Evolutionary conservation across 2,329 filamentous ascomycete species (phyloP).

Genomic region (Penicillium expansum): DNA sequence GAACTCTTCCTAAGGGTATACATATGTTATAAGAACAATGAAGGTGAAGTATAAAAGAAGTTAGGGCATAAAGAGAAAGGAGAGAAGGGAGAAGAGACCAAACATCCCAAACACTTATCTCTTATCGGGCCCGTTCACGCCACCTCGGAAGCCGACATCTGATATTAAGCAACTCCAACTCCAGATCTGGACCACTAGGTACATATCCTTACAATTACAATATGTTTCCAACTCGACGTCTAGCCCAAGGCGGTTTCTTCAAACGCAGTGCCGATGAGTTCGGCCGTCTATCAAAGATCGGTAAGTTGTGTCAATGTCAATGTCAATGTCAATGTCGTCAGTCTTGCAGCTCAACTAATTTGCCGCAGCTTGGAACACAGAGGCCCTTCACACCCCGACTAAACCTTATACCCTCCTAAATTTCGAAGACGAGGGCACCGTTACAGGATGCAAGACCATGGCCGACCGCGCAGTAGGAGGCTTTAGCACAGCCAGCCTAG

Average conservation of each 20-base stretch:
- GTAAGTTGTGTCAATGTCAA: conserved; percentile 36
- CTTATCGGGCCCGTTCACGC: conserved; percentile 24
- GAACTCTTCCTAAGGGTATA: background rate
- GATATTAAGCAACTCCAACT: background rate
- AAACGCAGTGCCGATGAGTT: conserved; percentile 60
- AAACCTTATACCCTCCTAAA: conserved; percentile 43
- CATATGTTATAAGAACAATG: background rate
- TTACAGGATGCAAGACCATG: conserved; percentile 65
- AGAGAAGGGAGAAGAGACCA: background rate
- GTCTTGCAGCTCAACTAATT: conserved; percentile 4
- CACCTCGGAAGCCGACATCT: conserved; percentile 20
- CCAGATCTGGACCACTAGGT: background rate
- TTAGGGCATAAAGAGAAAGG: background rate
- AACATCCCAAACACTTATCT: conserved; percentile 9
- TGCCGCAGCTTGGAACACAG: conserved; percentile 41
- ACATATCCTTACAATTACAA: background rate
- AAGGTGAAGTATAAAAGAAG: background rate
- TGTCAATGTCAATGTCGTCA: background rate
- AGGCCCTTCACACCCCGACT: conserved; percentile 37
- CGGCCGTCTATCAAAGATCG: conserved; percentile 54
- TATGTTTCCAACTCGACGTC: conserved; percentile 42
- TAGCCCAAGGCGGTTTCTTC: conserved; percentile 52
- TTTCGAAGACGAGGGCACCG: conserved; percentile 39
- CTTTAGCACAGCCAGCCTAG: conserved; percentile 71
- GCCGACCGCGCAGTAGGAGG: conserved; percentile 84